Percentiles rank a stretch among this genome's conserved stretches.
These are phyloP conservation scores for Paramecium primaurelia DNA, from an alignment of 73 alveolate genomes.

Conservation along the genomic window DNA sequence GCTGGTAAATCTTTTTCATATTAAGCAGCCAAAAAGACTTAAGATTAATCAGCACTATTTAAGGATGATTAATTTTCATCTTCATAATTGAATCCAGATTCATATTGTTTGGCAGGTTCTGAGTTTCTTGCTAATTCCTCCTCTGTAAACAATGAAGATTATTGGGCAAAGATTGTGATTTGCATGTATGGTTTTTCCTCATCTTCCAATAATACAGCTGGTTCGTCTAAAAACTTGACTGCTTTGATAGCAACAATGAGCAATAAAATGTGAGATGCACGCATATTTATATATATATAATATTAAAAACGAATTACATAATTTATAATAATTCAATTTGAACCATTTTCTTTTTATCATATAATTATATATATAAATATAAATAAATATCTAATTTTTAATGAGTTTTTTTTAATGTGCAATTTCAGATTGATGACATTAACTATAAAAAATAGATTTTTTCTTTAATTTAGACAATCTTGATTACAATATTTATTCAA, in stretches of 20 bases:
- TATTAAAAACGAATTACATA: not conserved
- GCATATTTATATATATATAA: not conserved
- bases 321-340: not conserved
- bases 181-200: not conserved
- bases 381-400: too few species aligned
- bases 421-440: not conserved
- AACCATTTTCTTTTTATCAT: not conserved
- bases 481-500: too few species aligned
- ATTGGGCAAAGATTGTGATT: not conserved
- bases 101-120: not conserved
- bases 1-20: slow-evolving; percentile 39
- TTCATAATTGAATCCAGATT: not conserved
- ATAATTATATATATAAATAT: not conserved
- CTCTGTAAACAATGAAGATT: not conserved
- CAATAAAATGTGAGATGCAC: not conserved
- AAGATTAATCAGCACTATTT: not conserved
- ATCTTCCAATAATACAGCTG: not conserved
- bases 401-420: not conserved
- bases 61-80: not conserved
- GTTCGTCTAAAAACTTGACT: not conserved
- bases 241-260: not conserved
- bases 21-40: not conserved
- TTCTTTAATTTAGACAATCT: too few species aligned
- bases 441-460: not conserved
- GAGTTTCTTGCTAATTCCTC: not conserved